phyloP scores from a whole-genome alignment of 1,139 yeast genomes.

The Debaryomyces subglobosus region DNA sequence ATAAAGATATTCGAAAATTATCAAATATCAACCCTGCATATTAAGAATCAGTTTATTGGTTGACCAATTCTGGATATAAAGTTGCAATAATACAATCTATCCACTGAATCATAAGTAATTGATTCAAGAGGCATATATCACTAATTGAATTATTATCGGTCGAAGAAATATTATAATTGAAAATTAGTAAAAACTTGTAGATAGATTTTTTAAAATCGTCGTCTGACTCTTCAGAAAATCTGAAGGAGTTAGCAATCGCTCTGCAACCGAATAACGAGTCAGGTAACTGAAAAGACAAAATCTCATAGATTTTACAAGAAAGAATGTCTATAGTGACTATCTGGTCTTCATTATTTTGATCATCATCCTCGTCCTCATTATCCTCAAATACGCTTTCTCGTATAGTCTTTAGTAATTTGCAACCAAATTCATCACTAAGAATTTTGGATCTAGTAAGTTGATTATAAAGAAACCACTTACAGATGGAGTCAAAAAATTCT shows the following conservation, averaged over 20 bases:
- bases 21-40: slow-evolving; percentile 1
- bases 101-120: slow-evolving; percentile 31
- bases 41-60: background rate
- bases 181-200: slow-evolving; percentile 21
- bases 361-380: slow-evolving; percentile 10
- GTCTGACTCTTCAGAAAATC: slow-evolving; percentile 19
- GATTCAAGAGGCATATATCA: slow-evolving; percentile 27
- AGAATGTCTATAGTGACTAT: slow-evolving; percentile 15
- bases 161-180: slow-evolving; percentile 19
- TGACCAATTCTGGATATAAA: slow-evolving; percentile 30
- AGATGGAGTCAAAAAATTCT: slow-evolving; percentile 22
- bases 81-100: slow-evolving; percentile 34
- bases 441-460: slow-evolving; percentile 17
- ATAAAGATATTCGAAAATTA: background rate
- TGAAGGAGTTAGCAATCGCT: slow-evolving; percentile 9
- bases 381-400: slow-evolving; percentile 25
- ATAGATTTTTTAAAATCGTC: slow-evolving; percentile 21
- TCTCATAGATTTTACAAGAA: slow-evolving; percentile 18
- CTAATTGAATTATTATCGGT: slow-evolving; percentile 12
- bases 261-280: slow-evolving; percentile 9
- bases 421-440: slow-evolving; percentile 22
- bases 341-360: background rate
- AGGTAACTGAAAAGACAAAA: slow-evolving; percentile 15
- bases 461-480: slow-evolving; percentile 18
- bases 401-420: slow-evolving; percentile 22